Evolutionary conservation across 129 eudicot genomes (phyloP), one percentile per base, ranked within the genome.

Genomic region (Mikania micrantha): DNA sequence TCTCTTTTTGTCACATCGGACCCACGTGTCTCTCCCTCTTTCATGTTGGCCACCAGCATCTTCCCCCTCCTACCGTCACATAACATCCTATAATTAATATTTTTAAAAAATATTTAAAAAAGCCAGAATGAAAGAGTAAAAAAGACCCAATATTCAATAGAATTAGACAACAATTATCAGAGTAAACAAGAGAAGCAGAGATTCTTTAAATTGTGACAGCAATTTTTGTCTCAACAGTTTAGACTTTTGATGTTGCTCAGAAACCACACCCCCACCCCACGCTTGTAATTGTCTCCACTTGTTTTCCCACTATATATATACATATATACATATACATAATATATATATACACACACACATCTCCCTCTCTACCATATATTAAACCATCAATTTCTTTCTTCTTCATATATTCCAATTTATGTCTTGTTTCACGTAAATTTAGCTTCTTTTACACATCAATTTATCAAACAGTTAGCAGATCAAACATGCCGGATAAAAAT

Each of bases 201-300:
- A 60, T 60, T 71, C 60, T 64, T 73, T 64, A 63, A 63, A 73
- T 50, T 19, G 65, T 73, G 78, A 49, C 78, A 50, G 71, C 78
- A 73, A 3, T 63, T 36, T 50, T 50, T 73, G 78, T 73, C 65
- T 36, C 54, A 27, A 50, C 56, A 73, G 44, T 64, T 63, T 63
- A 20, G 17, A 49, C 69, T 61, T 62, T 48, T 62, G 40, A 62
- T 25, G 71, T 3, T 73, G 64, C 64, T 63, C 70, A 73, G 56
- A 75, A 67, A 56, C 24, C 61, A 73, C 54, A 53, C 60, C 68
- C 68, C 31, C 40, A 44, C 68, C 69, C 68, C 74, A 41, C 71
- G 64, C 74, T 58, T 45, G 15, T 54, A 13, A 40, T 2, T 48
- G 4, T 20, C 67, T 71, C 17, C 41, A 4, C 60, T 31, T 2